phyloP scores from a whole-genome alignment of 371 early-diverging fungal species.

The Saksenaea vasiformis region DNA sequence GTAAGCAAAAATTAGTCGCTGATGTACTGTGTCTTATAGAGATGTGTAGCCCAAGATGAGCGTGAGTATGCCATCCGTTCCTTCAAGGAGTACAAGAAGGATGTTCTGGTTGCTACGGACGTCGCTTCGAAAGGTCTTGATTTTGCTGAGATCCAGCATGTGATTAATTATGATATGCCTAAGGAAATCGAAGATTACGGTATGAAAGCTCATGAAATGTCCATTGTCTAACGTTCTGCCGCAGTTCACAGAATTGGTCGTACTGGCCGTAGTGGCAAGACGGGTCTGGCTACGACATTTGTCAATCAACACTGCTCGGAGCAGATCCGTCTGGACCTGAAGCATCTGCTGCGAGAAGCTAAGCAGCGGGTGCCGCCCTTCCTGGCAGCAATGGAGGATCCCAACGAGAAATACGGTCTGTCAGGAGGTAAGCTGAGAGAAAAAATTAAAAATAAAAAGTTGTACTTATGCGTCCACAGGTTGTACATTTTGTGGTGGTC shows the following conservation, averaged over 20 bases:
- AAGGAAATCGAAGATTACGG: slow-evolving; percentile 96
- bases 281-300: slow-evolving; percentile 96
- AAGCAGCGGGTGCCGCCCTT: slow-evolving; percentile 93
- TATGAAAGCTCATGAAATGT: slow-evolving; percentile 17
- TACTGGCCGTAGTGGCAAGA: slow-evolving; percentile 98
- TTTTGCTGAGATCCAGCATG: slow-evolving; percentile 90
- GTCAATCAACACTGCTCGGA: slow-evolving; percentile 86
- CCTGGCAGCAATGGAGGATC: slow-evolving; percentile 84
- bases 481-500: slow-evolving; percentile 93
- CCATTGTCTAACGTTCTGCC: not conserved
- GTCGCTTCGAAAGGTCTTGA: slow-evolving; percentile 93
- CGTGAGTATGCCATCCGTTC: slow-evolving; percentile 79
- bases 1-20: slow-evolving; percentile 40
- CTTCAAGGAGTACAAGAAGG: slow-evolving; percentile 80
- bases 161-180: slow-evolving; percentile 97
- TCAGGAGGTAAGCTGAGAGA: slow-evolving; percentile 49
- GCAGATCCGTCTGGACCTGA: slow-evolving; percentile 90
- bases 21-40: slow-evolving; percentile 1
- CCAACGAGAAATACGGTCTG: slow-evolving; percentile 77
- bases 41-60: slow-evolving; percentile 68
- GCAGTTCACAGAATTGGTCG: slow-evolving; percentile 96
- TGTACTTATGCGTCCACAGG: slow-evolving; percentile 50
- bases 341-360: slow-evolving; percentile 90
- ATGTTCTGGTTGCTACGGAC: slow-evolving; percentile 93
- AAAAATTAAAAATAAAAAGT: not conserved